phyloP scores from a whole-genome alignment of 495 filamentous ascomycete species.

The Thozetella sp. region DNA sequence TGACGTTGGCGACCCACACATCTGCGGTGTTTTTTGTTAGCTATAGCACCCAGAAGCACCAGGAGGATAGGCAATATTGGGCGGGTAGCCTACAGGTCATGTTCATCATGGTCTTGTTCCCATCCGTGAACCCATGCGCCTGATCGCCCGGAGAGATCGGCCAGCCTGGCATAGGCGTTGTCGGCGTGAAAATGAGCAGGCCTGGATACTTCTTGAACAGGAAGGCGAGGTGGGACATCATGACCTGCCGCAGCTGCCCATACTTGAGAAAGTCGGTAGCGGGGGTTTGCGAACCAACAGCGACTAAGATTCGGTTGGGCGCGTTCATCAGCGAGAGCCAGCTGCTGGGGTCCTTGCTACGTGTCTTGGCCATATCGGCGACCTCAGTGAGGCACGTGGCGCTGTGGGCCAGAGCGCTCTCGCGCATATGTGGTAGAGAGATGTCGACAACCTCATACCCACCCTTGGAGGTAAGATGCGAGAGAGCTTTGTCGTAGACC shows the following conservation, averaged over 20 bases:
- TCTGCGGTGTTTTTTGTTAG: too few species aligned
- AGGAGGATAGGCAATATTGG: too few species aligned
- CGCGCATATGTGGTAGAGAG: conserved; percentile 70
- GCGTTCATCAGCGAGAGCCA: conserved; percentile 53
- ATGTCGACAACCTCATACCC: conserved; percentile 76
- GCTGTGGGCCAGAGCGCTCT: conserved; percentile 77
- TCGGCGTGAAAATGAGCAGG: conserved; percentile 78
- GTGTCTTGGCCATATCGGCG: conserved; percentile 33
- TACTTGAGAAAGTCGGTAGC: conserved; percentile 72
- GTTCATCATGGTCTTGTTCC: conserved; percentile 68
- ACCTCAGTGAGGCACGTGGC: conserved; percentile 79
- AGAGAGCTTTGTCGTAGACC: conserved; percentile 61
- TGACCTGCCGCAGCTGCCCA: conserved; percentile 70
- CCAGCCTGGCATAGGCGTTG: conserved; percentile 78
- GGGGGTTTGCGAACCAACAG: conserved; percentile 62
- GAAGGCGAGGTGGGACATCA: conserved; percentile 82
- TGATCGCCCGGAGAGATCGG: conserved; percentile 51
- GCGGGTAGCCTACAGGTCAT: conserved; percentile 65
- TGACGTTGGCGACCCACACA: conserved; percentile 84
- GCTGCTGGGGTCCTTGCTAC: conserved; percentile 15
- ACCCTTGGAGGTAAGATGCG: conserved; percentile 56
- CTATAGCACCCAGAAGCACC: too few species aligned
- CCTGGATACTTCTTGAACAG: conserved; percentile 75
- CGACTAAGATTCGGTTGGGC: conserved; percentile 74
- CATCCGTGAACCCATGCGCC: conserved; percentile 70